These are phyloP conservation scores for Aspergillus niger DNA, from an alignment of 2,329 filamentous ascomycete species.

Conservation along the genomic window DNA sequence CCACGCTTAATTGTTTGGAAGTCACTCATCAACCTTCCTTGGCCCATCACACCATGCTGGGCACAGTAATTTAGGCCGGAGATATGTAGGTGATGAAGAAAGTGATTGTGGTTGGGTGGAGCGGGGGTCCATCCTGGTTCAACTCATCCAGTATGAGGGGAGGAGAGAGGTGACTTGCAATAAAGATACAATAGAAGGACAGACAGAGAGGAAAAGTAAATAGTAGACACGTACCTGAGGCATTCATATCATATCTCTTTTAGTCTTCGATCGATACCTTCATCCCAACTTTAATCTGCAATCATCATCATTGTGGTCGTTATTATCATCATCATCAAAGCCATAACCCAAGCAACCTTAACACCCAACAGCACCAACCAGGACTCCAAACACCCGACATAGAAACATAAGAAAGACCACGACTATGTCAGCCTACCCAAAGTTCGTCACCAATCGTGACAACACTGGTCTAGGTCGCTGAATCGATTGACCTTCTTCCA, in stretches of 20 bases:
- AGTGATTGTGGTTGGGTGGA: not conserved
- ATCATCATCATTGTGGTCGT: not conserved
- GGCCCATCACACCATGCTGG: not conserved
- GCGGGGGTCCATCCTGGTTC: not conserved
- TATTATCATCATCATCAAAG: not conserved
- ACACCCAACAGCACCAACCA: not conserved
- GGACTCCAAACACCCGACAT: not conserved
- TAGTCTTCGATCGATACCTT: not conserved
- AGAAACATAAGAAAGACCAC: not conserved
- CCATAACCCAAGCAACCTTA: not conserved
- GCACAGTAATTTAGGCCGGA: not conserved
- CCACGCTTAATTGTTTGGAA: not conserved
- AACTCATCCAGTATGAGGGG: not conserved
- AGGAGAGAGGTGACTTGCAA: too few relatives aligned
- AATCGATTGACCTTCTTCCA: slow-evolving; percentile 12
- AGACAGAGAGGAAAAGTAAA: too few relatives aligned
- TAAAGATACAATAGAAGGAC: too few relatives aligned
- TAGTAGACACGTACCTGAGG: too few relatives aligned
- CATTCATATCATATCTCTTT: not conserved
- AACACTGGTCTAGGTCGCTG: slow-evolving; percentile 37
- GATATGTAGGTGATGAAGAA: not conserved
- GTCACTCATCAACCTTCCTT: not conserved
- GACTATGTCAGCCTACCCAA: slow-evolving; percentile 20
- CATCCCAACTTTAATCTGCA: not conserved
- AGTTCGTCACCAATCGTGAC: slow-evolving; percentile 39